Evolutionary conservation across 371 early-diverging fungal species (phyloP).

Genomic region (Saksenaea vasiformis): DNA sequence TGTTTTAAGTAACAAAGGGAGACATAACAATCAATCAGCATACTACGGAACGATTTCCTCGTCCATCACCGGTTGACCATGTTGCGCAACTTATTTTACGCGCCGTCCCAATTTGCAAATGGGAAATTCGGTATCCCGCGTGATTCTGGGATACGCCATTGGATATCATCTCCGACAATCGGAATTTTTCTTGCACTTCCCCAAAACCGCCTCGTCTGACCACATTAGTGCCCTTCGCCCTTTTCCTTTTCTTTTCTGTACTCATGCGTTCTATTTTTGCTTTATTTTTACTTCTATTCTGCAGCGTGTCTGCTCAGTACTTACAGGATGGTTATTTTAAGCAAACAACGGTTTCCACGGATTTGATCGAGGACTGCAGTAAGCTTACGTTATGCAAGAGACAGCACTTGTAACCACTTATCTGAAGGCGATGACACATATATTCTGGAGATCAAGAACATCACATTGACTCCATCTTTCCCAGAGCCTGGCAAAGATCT

Average conservation of each 20-base stretch:
- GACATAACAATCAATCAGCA: no score
- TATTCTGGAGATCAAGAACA: slow-evolving; percentile 18
- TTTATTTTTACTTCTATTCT: neutral
- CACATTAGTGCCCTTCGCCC: no score
- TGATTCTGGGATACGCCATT: no score
- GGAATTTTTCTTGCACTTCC: no score
- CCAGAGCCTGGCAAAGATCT: slow-evolving; percentile 65
- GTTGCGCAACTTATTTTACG: no score
- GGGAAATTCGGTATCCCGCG: no score
- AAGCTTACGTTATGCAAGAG: neutral
- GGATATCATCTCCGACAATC: no score
- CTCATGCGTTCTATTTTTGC: neutral
- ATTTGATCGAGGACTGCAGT: slow-evolving; percentile 14
- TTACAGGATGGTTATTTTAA: neutral
- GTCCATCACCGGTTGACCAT: no score
- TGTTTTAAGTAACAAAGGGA: no score
- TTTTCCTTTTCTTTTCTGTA: neutral
- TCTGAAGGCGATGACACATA: slow-evolving; percentile 12
- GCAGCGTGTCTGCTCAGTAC: neutral
- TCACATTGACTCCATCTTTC: slow-evolving; percentile 16
- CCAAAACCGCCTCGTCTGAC: no score
- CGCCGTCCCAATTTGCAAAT: no score
- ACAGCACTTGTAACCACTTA: neutral
- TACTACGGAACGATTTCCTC: no score
- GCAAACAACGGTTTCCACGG: neutral